Evolutionary conservation across 2,329 filamentous ascomycete genomes (phyloP), one percentile per base, ranked within the genome.

Genomic region (Pseudogymnoascus destructans): DNA sequence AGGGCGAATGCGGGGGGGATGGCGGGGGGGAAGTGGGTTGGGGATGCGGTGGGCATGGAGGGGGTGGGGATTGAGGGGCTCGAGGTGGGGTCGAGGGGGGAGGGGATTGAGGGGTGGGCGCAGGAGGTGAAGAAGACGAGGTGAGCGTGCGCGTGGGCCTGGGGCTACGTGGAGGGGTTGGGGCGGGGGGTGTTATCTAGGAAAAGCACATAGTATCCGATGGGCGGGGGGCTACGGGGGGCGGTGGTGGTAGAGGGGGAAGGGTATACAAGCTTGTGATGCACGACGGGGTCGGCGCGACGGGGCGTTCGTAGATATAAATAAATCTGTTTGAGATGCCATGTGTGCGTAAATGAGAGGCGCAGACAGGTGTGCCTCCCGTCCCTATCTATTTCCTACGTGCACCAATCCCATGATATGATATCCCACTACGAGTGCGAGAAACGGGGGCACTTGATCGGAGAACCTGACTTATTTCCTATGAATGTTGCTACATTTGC

Each of bases 1-100:
- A 79, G 93, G 38, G 93, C 93, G 9, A 98, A 97, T 69, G 93
- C 93, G 0, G 93, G 93, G 33, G 93, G 93, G 5, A 97, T 97
- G 93, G 85, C 87, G 3, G 85, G 86, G 5, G 89, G 95, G 66
- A 70, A 75, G 5, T 97, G 92, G 80, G 73, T 97, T 64, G 82
- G 87, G 61, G 87, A 90, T 64, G 91, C 91, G 2, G 85, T 86
- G 32, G 92, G 91, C 6, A 97, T 98, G 91, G 85, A 91, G 66
- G 80, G 79, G 9, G 73, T 92, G 59, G 84, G 81, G 69, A 78
- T 96, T 61, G 82, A 86, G 13, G 79, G 79, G 0, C 77, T 96
- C 30, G 75, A 83, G 54, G 87, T 95, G 0, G 90, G 90, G 5
- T 89, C 85, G 63, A 84, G 83, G 59, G 92, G 92, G 1, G 92